phyloP scores from a whole-genome alignment of 1,139 yeast genomes.

The Magnusiomyces magnusii region DNA sequence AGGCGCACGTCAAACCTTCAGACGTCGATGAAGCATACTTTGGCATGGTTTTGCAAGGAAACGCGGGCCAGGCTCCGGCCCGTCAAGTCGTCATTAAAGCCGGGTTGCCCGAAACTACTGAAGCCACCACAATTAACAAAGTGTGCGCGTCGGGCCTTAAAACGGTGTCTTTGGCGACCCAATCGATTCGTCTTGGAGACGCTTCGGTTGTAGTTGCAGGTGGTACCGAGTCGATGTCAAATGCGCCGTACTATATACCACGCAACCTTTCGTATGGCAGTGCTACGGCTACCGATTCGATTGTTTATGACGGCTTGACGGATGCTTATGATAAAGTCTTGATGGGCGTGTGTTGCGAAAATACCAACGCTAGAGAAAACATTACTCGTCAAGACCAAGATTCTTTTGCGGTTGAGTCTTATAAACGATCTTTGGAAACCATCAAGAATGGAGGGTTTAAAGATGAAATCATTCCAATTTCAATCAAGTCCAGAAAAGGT shows the following conservation, averaged over 20 bases:
- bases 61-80: constrained; percentile 57
- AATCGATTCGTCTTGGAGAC: constrained; percentile 47
- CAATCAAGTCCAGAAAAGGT: constrained; percentile 49
- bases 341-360: constrained; percentile 60
- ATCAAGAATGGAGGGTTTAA: constrained; percentile 42
- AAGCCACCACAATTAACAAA: constrained; percentile 53
- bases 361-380: constrained; percentile 47
- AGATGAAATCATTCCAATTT: constrained; percentile 47
- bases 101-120: constrained; percentile 46
- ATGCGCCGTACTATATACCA: constrained; percentile 42
- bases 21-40: constrained; percentile 48
- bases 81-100: constrained; percentile 55
- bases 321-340: constrained; percentile 49
- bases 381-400: constrained; percentile 53
- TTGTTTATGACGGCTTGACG: constrained; percentile 50
- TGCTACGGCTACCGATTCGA: constrained; percentile 43
- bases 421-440: constrained; percentile 45
- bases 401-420: constrained; percentile 45
- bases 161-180: constrained; percentile 49
- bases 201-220: constrained; percentile 52
- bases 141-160: constrained; percentile 59
- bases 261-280: constrained; percentile 49
- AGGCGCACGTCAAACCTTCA: constrained; percentile 45
- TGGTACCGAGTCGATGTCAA: constrained; percentile 59
- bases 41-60: constrained; percentile 54